Evolutionary conservation across 2,329 filamentous ascomycete genomes (phyloP).

Genomic region (Hymenoscyphus repandus): DNA sequence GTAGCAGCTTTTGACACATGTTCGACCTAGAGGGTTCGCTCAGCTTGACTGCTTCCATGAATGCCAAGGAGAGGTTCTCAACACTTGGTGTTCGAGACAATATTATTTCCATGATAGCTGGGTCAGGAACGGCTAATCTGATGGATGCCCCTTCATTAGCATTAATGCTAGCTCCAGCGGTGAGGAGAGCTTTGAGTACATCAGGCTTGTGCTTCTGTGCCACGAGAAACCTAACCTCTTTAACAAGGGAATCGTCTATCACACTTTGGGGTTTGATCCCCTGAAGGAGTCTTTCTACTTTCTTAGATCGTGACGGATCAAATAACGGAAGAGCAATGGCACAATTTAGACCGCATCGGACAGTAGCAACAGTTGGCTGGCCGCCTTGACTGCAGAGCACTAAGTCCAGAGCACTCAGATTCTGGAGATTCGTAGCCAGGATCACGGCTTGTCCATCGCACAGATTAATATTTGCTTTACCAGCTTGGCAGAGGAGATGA

Average conservation of each 20-base stretch:
- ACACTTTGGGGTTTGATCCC: constrained; percentile 39
- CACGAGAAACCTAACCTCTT: constrained; percentile 45
- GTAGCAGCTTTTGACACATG: constrained; percentile 15
- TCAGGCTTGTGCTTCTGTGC: constrained; percentile 38
- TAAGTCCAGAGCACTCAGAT: constrained; percentile 8
- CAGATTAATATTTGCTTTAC: constrained; percentile 50
- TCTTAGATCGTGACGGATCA: constrained; percentile 28
- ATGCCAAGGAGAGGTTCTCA: constrained; percentile 27
- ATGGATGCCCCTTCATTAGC: constrained; percentile 46
- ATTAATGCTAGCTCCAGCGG: constrained; percentile 51
- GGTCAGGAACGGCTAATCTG: constrained; percentile 44
- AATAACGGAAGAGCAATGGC: constrained; percentile 11
- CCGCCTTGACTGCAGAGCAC: constrained; percentile 6
- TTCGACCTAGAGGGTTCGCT: constrained; percentile 5
- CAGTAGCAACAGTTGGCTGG: constrained; percentile 5
- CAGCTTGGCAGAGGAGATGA: constrained; percentile 43
- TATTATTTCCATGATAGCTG: constrained; percentile 44
- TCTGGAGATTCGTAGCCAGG: constrained; percentile 7
- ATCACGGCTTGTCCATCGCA: constrained; percentile 38
- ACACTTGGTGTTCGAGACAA: constrained; percentile 38
- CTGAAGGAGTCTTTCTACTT: constrained; percentile 43
- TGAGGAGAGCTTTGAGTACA: constrained; percentile 43
- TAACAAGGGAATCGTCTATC: constrained; percentile 42
- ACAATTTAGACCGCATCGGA: constrained; percentile 8
- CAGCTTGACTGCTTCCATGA: constrained; percentile 8